Evolutionary conservation across 441 rosid species (phyloP), one percentile per base, ranked within the genome.

Genomic region (Omphalea diandra): DNA sequence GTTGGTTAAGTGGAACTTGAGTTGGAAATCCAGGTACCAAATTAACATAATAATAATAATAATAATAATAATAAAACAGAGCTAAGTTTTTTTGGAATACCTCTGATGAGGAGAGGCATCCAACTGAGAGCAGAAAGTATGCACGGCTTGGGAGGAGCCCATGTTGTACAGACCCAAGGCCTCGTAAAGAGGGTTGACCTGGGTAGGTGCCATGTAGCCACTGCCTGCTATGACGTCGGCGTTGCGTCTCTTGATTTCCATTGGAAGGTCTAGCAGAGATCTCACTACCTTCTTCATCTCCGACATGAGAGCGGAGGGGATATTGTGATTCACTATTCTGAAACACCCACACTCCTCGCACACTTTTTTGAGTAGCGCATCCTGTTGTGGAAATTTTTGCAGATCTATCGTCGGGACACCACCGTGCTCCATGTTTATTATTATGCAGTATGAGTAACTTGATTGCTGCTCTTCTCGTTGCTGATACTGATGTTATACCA

Each of bases 301-400:
- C n/a, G 65, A 38, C 88, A 81, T 83, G 53, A 88, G 75, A 32
- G 83, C 43, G 26, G 11, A 22, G 0, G 90, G 77, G 35, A 92
- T 69, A 20, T 70, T 77, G 77, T 91, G 97, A 81, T 91, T 89
- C 1, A 80, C 76, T n/a, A 89, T 10, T 74, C 93, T 77, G 79
- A 91, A 91, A 75, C 97, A 89, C 20, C 97, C 95, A 88, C 81
- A 83, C 9, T 78, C 83, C 74, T 87, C 89, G 52, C 91, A 73
- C 0, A 88, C 90, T 70, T 76, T 80, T 70, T 86, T 79, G 58
- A 86, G 66, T 64, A 75, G 70, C 65, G 38, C 57, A 36, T 67
- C 69, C 38, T 77, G 74, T 40, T 53, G 72, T 2, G 84, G 79
- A 62, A 83, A 76, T 36, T 84, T 85, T 22, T 69, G 62, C 22